Base-by-base conservation (phyloP, 192 early-diverging fungal genomes). In the Coemansia sp. region DNA sequence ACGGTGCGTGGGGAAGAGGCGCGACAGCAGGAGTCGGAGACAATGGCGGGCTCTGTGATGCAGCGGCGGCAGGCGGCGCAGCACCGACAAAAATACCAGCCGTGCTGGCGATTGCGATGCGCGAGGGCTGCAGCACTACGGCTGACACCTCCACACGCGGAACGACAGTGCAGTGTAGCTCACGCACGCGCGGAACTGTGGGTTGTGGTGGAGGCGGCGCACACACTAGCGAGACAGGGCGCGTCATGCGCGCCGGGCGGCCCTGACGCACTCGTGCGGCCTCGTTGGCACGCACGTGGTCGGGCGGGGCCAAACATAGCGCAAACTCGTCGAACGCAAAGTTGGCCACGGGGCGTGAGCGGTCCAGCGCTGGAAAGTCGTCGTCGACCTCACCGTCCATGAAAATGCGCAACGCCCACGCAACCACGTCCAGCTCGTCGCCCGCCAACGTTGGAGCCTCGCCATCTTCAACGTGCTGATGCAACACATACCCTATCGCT, bases 361-460 rank as follows among this genome's bases (percentile, higher is more conserved):
- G 88, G 62, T 99, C 97, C 62, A 96, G 83, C 9, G 93, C 97
- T 36, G 95, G 95, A 71, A 99, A 90, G 75, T 99, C 95, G 32
- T 97, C 95, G 68, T 99, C 97, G 33, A 99, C 89, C 39, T 88
- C 88, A 21, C 97, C 97, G 80, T 97, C 97, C 67, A 97, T 95
- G 0, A 91, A 94, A 70, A 99, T 97, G 39, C 93, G 84, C 71
- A 99, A 76, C 20, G 88, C 88, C 97, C 97, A 99, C 69, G 86
- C 74, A 3, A 84, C 85, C 11, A 95, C 87, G 57, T 93, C 87
- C 22, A 83, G 85, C 25, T 85, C 66, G 7, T 88, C 82, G 5
- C 74, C 75, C 4, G 87, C 87, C 20, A 98, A 69, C 19, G 69
- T 61, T 11, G 96, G 92, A 27, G 72, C 39, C 23, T 85, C 63